Evolutionary conservation across 129 eudicot genomes (phyloP).

Genomic region (Ambrosia trifida): DNA sequence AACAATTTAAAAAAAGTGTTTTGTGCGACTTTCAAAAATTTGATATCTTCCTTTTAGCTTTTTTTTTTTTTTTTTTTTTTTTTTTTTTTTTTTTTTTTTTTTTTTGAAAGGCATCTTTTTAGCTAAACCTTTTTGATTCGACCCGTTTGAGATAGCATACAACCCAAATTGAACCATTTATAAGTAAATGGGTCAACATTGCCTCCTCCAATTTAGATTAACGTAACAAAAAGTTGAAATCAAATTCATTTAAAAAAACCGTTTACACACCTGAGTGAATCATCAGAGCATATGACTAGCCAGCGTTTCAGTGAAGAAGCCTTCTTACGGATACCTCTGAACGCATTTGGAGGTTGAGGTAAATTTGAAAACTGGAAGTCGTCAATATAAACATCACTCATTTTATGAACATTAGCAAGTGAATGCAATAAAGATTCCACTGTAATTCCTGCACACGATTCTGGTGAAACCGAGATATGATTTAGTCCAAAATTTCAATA

Average conservation of each 20-base stretch:
- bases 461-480: constrained; percentile 38
- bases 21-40: background rate
- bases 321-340: constrained; percentile 82
- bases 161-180: constrained; percentile 1
- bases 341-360: constrained; percentile 75
- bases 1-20: background rate
- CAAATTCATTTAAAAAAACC: background rate
- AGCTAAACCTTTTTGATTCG: background rate
- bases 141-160: background rate
- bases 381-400: constrained; percentile 43
- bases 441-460: constrained; percentile 59
- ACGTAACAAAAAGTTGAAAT: constrained; percentile 3
- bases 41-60: background rate
- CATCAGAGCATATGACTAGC: constrained; percentile 85
- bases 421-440: constrained; percentile 61
- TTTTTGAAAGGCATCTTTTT: too few relatives aligned
- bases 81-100: too few relatives aligned
- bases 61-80: too few relatives aligned
- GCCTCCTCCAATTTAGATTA: background rate
- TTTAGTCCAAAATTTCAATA: background rate
- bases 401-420: constrained; percentile 51
- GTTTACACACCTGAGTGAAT: constrained; percentile 63
- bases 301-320: constrained; percentile 79
- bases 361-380: constrained; percentile 55
- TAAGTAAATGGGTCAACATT: background rate